Base-by-base conservation (phyloP, 495 filamentous ascomycete genomes). In the Glonium stellatum region DNA sequence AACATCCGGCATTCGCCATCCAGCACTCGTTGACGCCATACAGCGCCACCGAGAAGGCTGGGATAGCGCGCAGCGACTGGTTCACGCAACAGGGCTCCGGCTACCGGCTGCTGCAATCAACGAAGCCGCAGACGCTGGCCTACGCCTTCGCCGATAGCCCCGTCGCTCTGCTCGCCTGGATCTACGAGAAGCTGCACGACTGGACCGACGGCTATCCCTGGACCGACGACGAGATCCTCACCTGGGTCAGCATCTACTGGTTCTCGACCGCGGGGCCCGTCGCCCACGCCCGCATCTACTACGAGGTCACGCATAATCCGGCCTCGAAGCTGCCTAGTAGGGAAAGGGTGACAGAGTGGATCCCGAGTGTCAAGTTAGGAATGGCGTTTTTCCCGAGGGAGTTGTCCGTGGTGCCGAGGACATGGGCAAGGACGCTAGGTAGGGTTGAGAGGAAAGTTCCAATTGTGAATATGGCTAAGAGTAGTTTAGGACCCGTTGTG, bases 351-450 rank as follows among this genome's bases (percentile, higher is more conserved):
- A 52, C 8, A 9, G 49, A 63, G 25, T 79, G 70, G 57, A 73
- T 72, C 13, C 68, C 72, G 0, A 60, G 72, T 23, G 81, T 85
- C 0, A 80, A 79, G 63, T 61, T 87, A 8, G 85, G 83, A 0
- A 39, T 83, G 22, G 73, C 75, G 1, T 69, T 73, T 42, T 84
- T 85, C 58, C 79, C 79, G 0, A 70, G 68, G 51, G 85, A 87
- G 37, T 55, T 87, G 10, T 27, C 71, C 1, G 54, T 79, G 9
- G 57, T 79, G 50, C 85, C 84, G 9, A 67, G 59, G 15, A 65
- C 65, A 21, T 86, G 80, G 78, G 76, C 71, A 0, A 62, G 70
- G 42, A 74, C 71, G 13, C 47, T 85, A 23, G 83, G 39, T 44
- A 44, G 13, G 39, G 13, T 18, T 44, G 4, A 2, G 18, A 44